Base-by-base conservation (phyloP, 306 rosid genomes). In the Quercus engelmannii region DNA sequence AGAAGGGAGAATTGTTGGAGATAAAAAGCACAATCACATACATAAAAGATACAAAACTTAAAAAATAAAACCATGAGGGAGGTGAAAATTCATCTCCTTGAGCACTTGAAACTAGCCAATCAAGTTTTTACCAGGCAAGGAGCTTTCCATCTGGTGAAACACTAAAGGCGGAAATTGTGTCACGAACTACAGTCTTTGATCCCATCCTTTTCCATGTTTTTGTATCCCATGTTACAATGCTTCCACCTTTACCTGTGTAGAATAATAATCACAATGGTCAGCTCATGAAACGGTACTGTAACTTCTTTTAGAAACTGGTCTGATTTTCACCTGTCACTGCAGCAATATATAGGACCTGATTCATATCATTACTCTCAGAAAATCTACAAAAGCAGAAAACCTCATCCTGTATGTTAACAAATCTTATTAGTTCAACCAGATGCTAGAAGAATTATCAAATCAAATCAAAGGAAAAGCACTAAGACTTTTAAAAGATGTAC, bases 71-170 rank as follows among this genome's bases (percentile, higher is more conserved):
- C 10, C 51, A 35, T 8, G 28, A 19, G 17, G 23, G n/a, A 35
- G 26, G 72, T 67, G 52, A 68, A 13, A 68, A 30, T 28, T 63
- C 67, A 28, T 63, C 49, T 71, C 63, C 18, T 13, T 15, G 58
- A 69, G 80, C 33, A 67, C 28, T 62, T 71, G 61, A 77, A 49
- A 65, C 43, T 56, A 71, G 41, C 68, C 20, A 72, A 71, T 64
- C 21, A 18, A 54, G 61, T 80, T 71, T 49, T 78, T 90, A 95
- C 99, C 99, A 95, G 69, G 97, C 95, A 80, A 95, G 87, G 82
- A 89, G 85, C 77, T 86, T 91, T 54, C 98, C 99, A 73, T 90
- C 93, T 74, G 93, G 82, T n/a, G 99, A 95, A 85, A 88, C 90
- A 89, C 82, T 91, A 33, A 93, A 88, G 43, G 98, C 86, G 21